Conservation (phyloP, 768 basidiomycete genomes). For the Crucibulum laeve region DNA sequence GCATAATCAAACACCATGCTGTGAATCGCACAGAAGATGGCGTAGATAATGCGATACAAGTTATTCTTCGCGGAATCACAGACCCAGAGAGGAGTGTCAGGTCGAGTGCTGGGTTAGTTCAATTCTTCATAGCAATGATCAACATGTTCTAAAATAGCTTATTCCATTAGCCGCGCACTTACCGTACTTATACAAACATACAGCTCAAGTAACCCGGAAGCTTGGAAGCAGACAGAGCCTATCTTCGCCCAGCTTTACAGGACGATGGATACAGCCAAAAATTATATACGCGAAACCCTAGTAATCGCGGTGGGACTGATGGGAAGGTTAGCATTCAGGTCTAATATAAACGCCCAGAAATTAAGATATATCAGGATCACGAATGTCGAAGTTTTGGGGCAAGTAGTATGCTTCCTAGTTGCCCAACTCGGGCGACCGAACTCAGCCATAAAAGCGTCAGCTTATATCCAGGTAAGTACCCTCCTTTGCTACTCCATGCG, state of each 20-base stretch:
- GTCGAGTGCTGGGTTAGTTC: constrained; percentile 64
- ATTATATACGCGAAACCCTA: constrained; percentile 57
- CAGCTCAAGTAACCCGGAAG: constrained; percentile 23
- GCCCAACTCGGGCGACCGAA: constrained; percentile 66
- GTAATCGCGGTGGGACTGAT: constrained; percentile 58
- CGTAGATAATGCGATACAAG: constrained; percentile 25
- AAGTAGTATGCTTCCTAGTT: constrained; percentile 57
- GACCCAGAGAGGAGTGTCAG: constrained; percentile 58
- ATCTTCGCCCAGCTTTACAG: constrained; percentile 44
- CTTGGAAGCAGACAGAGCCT: constrained; percentile 28
- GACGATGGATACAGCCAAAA: constrained; percentile 40
- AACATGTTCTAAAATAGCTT: constrained; percentile 2
- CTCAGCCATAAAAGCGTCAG: constrained; percentile 63
- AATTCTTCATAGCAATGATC: background rate
- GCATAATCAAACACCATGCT: constrained; percentile 39
- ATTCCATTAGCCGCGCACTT: constrained; percentile 38
- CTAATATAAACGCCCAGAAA: background rate
- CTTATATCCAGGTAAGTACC: constrained; percentile 57
- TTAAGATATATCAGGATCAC: constrained; percentile 30
- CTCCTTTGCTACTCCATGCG: background rate
- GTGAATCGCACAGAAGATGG: constrained; percentile 16
- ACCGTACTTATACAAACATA: constrained; percentile 43
- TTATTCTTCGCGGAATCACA: constrained; percentile 44
- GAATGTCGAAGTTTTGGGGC: constrained; percentile 49
- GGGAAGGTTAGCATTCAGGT: constrained; percentile 33